Percentiles rank a stretch among this genome's conserved stretches.
phyloP scores from a whole-genome alignment of 306 rosid species.

The Acacia melanoxylon region DNA sequence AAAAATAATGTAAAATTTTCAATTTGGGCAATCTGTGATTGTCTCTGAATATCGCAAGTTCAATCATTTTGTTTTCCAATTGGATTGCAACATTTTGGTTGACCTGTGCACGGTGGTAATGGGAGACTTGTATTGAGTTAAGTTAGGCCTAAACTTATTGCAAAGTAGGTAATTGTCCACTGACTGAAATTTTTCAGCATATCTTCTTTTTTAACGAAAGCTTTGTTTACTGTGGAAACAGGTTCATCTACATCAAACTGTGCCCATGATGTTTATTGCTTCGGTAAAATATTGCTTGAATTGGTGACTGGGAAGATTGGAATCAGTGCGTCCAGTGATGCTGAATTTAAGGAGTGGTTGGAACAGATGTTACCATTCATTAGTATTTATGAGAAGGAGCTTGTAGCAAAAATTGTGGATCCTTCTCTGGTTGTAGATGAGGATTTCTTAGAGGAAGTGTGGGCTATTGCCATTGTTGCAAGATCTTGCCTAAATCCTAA shows the following conservation, averaged over 20 bases:
- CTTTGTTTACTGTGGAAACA: slow-evolving; percentile 45
- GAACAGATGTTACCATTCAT: slow-evolving; percentile 67
- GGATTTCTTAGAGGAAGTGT: slow-evolving; percentile 93
- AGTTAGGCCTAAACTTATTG: too few species aligned
- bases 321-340: slow-evolving; percentile 67
- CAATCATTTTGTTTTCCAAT: too few species aligned
- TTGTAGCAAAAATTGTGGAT: slow-evolving; percentile 74
- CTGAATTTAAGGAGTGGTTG: slow-evolving; percentile 59
- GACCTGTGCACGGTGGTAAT: too few species aligned
- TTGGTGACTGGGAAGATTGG: slow-evolving; percentile 90
- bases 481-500: slow-evolving; percentile 91
- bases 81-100: too few species aligned
- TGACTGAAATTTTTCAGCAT: background rate
- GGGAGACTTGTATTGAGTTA: too few species aligned
- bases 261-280: slow-evolving; percentile 90
- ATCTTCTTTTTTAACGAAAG: background rate
- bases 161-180: too few species aligned
- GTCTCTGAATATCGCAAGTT: too few species aligned
- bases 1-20: too few species aligned
- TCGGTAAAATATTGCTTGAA: slow-evolving; percentile 91
- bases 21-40: too few species aligned
- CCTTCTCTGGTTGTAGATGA: slow-evolving; percentile 86
- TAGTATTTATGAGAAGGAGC: slow-evolving; percentile 84
- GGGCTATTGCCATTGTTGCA: slow-evolving; percentile 98
- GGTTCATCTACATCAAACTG: slow-evolving; percentile 71